Percentiles rank a stretch among this genome's conserved stretches.
Evolutionary conservation across 768 basidiomycete species (phyloP).

Genomic region (Sporobolomyces roseus): DNA sequence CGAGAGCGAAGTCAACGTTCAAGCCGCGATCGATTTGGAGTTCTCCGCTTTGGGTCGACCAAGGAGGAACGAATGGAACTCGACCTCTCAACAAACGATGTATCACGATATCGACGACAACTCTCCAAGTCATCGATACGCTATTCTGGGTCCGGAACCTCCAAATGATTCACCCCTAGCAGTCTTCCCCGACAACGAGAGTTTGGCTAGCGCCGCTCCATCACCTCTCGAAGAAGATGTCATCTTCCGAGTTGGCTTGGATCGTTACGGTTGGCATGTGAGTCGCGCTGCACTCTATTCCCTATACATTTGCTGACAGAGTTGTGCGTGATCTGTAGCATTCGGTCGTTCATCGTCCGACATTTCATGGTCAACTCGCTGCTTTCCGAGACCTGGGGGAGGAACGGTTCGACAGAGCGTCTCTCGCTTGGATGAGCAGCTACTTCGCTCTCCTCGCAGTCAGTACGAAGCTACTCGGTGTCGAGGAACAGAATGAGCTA

Average conservation of each 20-base stretch:
- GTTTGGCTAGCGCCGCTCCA: slow-evolving; percentile 11
- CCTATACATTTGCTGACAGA: neutral
- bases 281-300: neutral
- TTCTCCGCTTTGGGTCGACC: slow-evolving; percentile 32
- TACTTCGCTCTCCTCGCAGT: slow-evolving; percentile 38
- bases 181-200: slow-evolving; percentile 18
- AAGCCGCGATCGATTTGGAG: slow-evolving; percentile 35
- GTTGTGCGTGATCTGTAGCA: slow-evolving; percentile 8
- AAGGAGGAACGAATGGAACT: slow-evolving; percentile 11
- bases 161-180: slow-evolving; percentile 6
- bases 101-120: neutral
- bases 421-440: slow-evolving; percentile 33
- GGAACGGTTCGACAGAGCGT: slow-evolving; percentile 10
- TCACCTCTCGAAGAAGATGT: slow-evolving; percentile 8
- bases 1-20: slow-evolving; percentile 24
- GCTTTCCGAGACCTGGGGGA: slow-evolving; percentile 33
- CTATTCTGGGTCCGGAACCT: slow-evolving; percentile 9
- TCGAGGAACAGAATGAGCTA: slow-evolving; percentile 10
- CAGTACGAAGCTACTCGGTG: slow-evolving; percentile 28
- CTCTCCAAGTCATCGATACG: slow-evolving; percentile 13
- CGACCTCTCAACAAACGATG: neutral
- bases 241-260: slow-evolving; percentile 16
- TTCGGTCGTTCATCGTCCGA: slow-evolving; percentile 23
- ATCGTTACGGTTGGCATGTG: slow-evolving; percentile 34
- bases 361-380: slow-evolving; percentile 23